Evolutionary conservation across 225 moss, liverwort and hornwort genomes (phyloP), one percentile per base, ranked within the genome.

Genomic region (Neckera pumila): DNA sequence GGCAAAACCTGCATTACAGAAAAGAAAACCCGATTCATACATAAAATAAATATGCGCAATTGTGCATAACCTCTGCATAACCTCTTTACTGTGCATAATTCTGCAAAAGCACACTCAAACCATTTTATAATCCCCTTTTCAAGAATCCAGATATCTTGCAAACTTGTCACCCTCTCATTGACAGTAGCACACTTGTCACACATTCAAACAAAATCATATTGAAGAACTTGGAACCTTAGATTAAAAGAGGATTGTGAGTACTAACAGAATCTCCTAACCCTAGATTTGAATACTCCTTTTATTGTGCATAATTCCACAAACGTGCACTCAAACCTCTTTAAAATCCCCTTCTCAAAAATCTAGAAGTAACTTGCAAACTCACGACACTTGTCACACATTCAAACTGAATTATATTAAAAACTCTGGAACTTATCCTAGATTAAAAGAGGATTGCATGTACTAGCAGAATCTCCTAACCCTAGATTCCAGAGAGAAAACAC

Each of bases 1-100:
- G 95, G 95, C 66, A 95, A 67, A 49, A 83, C 87, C 95, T 93
- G 87, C 80, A 71, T 85, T 75, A 58, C 51, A 64, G 30, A 54
- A 82, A 83, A 42, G 43, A 16, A 69, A 43, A 25, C 30, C 59
- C 47, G 40, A 45, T 47, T 58, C 17, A 23, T 20, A 31, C 12
- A 38, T 28, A 17, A 53, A 64, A 62, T 2, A 76, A 63, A 23
- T 49, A 21, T 51, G 14, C 51, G 28, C 22, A n/a, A 19, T 49
- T 81, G 47, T 34, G 11, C 42, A 19, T 16, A 77, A 54, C 25
- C 10, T 54, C 54, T 17, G 38, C 79, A 80, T 18, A 40, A 58
- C 8, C 18, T 38, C 58, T 60, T 60, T 18, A 26, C 14, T 61
- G 42, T n/a, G 25, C 49, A 36, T 18, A 9, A 65, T 14, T 36